These are phyloP conservation scores for Pneumocystis murina DNA, from an alignment of 1,139 yeast species.

Conservation along the genomic window DNA sequence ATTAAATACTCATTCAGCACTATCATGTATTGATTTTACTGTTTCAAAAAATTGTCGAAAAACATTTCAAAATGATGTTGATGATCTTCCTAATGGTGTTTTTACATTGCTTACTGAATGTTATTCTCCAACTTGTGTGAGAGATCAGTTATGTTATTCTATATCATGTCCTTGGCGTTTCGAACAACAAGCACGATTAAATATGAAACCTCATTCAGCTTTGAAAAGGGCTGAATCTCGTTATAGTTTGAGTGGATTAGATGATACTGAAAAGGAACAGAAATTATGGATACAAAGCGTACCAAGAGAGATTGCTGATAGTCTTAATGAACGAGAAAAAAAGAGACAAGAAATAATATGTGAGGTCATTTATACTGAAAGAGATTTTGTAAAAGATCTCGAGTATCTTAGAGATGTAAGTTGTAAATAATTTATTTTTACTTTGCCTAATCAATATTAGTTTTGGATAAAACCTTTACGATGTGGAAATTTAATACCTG, in stretches of 20 bases:
- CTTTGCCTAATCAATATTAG: background rate
- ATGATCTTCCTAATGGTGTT: conserved; percentile 47
- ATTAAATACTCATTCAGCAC: conserved; percentile 7
- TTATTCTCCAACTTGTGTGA: conserved; percentile 89
- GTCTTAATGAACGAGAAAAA: conserved; percentile 69
- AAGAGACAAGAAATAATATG: conserved; percentile 91
- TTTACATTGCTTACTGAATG: conserved; percentile 86
- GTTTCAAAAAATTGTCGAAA: conserved; percentile 5
- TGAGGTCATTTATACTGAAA: conserved; percentile 84
- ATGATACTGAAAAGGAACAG: conserved; percentile 59
- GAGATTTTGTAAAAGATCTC: conserved; percentile 86
- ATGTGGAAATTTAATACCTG: conserved; percentile 74
- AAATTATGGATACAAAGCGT: conserved; percentile 93
- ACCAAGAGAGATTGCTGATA: conserved; percentile 61
- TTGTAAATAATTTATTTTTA: background rate
- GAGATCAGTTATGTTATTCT: conserved; percentile 77
- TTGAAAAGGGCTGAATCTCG: conserved; percentile 69
- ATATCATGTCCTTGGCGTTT: conserved; percentile 95
- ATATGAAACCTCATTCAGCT: conserved; percentile 80
- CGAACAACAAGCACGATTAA: conserved; percentile 87
- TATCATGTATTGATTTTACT: background rate
- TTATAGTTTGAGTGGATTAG: conserved; percentile 50
- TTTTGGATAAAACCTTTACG: conserved; percentile 86
- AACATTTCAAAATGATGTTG: conserved; percentile 2
- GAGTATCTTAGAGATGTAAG: conserved; percentile 65